phyloP scores from a whole-genome alignment of 768 basidiomycete species.

The Collybia mongolica region DNA sequence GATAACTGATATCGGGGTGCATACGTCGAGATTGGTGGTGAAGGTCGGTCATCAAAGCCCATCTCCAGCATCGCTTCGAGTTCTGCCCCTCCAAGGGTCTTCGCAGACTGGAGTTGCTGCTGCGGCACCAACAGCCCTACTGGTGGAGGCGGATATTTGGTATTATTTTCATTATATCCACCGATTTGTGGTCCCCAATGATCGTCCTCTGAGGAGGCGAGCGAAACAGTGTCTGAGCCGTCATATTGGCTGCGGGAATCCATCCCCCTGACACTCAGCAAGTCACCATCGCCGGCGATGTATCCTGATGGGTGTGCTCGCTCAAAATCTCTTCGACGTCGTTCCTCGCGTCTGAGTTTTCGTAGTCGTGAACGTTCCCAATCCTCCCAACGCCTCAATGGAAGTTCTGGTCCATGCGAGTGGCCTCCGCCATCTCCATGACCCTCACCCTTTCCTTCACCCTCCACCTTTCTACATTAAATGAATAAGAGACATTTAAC shows the following conservation, averaged over 20 bases:
- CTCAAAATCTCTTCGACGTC: slow-evolving; percentile 79
- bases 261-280: slow-evolving; percentile 49
- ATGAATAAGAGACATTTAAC: neutral
- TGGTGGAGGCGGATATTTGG: slow-evolving; percentile 82
- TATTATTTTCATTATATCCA: slow-evolving; percentile 86
- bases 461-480: slow-evolving; percentile 81
- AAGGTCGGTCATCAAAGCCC: slow-evolving; percentile 78
- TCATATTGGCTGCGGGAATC: slow-evolving; percentile 67
- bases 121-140: slow-evolving; percentile 56
- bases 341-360: slow-evolving; percentile 86
- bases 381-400: slow-evolving; percentile 97
- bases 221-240: slow-evolving; percentile 77
- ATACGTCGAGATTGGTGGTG: slow-evolving; percentile 44
- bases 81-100: slow-evolving; percentile 67
- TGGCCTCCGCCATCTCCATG: slow-evolving; percentile 68
- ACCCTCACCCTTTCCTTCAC: slow-evolving; percentile 77
- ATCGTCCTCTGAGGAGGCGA: slow-evolving; percentile 89
- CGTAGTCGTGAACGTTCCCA: slow-evolving; percentile 96
- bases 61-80: slow-evolving; percentile 90
- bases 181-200: slow-evolving; percentile 96
- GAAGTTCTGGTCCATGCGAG: slow-evolving; percentile 61
- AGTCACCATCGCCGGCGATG: slow-evolving; percentile 58
- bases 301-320: slow-evolving; percentile 72
- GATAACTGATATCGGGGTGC: slow-evolving; percentile 62
- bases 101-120: slow-evolving; percentile 34